phyloP scores from a whole-genome alignment of 306 rosid genomes.

The Corylus avellana region DNA sequence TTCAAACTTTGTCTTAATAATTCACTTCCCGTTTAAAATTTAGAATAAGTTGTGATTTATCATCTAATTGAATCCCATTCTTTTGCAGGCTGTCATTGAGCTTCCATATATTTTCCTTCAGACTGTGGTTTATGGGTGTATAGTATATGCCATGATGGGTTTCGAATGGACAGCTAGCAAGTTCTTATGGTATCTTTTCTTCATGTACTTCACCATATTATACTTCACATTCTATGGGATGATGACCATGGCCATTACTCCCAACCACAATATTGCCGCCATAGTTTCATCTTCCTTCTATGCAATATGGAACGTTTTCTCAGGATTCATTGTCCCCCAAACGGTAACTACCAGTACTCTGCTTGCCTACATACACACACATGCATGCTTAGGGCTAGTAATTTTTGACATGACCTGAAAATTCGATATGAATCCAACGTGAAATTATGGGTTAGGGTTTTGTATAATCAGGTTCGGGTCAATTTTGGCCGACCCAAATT shows the following conservation, averaged over 20 bases:
- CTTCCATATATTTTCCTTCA: constrained; percentile 71
- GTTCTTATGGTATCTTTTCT: constrained; percentile 81
- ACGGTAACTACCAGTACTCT: constrained; percentile 42
- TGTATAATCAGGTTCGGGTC: no score
- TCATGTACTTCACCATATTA: constrained; percentile 74
- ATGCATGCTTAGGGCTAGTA: background rate
- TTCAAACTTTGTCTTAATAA: no score
- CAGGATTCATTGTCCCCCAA: constrained; percentile 75
- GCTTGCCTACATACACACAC: background rate
- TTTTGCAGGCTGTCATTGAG: constrained; percentile 74
- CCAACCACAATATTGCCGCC: constrained; percentile 66
- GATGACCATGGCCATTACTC: constrained; percentile 82
- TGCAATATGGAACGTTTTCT: constrained; percentile 83
- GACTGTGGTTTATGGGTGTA: constrained; percentile 59
- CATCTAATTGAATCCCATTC: background rate
- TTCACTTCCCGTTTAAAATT: no score
- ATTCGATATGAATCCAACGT: no score
- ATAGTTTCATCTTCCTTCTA: constrained; percentile 68
- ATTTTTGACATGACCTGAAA: no score
- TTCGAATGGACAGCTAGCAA: constrained; percentile 64
- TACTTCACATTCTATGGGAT: constrained; percentile 86
- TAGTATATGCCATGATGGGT: constrained; percentile 63
- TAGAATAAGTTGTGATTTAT: no score
- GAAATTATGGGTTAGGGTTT: no score
- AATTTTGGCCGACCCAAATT: no score